Evolutionary conservation across 192 early-diverging fungal species (phyloP), one percentile per base, ranked within the genome.

Genomic region (Backusella sp.): DNA sequence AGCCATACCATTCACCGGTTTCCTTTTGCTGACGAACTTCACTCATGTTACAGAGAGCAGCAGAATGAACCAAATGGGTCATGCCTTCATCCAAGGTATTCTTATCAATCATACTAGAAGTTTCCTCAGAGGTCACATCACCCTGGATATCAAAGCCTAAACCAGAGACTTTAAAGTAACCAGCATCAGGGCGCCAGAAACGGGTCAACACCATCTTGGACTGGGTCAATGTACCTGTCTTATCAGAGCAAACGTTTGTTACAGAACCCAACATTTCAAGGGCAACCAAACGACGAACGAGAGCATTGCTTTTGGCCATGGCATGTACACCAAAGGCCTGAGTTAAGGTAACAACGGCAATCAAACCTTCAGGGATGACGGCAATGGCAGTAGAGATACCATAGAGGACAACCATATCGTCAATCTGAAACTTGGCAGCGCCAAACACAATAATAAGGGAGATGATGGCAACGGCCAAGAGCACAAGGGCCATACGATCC

Each of bases 321-420:
- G 93, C 76, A 44, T 86, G 84, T 30, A 98, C 97, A 81, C 96
- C 96, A 68, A 97, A 84, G 4, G 95, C 94, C 91, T 96, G 96
- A 53, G 96, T 96, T 72, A 98, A 85, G 1, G 97, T 97, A 23
- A 96, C 95, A 19, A 98, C 96, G 21, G 96, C 96, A 52, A 98
- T 90, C 12, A 97, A 87, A 78, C 96, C 97, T 84, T 97, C 96
- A 41, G 97, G 97, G 80, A 98, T 96, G n/a, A 97, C 92, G n/a
- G 94, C 92, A 77, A 98, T 96, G 23, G 92, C 94, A 68, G 97
- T 85, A 42, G 91, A 91, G 49, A 98, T 91, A 46, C 93, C 97
- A 78, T 93, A 93, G 23, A 93, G 82, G 2, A 88, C 86, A 34
- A 88, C 83, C 26, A 92, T 88, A 56, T 83, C 85, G 30, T 77